phyloP scores from a whole-genome alignment of 2,329 filamentous ascomycete genomes.

The Fusarium staphyleae region DNA sequence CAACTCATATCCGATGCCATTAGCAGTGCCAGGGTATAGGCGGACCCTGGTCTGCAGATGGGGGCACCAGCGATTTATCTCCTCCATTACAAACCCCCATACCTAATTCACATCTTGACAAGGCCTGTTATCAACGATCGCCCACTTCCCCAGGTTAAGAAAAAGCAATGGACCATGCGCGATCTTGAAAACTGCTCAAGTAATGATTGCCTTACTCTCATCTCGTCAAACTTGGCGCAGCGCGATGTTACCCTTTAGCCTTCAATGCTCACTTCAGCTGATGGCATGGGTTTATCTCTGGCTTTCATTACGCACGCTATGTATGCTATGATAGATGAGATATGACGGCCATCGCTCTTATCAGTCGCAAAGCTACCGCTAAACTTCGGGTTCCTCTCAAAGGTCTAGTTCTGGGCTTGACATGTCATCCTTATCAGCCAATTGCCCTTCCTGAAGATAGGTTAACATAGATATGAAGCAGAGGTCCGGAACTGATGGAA shows the following conservation, averaged over 20 bases:
- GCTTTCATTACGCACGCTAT: background rate
- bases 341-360: constrained; percentile 3
- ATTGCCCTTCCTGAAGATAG: constrained; percentile 12
- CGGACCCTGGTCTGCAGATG: constrained; percentile 2
- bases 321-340: too few species aligned
- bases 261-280: too few species aligned
- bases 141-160: background rate
- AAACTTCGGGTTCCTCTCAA: constrained; percentile 5
- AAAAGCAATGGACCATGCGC: constrained; percentile 18
- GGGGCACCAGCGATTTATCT: constrained; percentile 27
- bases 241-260: constrained; percentile 11
- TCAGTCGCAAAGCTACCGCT: constrained; percentile 18
- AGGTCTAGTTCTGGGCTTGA: constrained; percentile 6
- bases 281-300: constrained; percentile 6
- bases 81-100: constrained; percentile 30
- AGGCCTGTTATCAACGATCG: constrained; percentile 13
- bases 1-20: too few species aligned
- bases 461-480: background rate
- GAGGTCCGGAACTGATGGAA: background rate
- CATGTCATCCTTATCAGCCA: constrained; percentile 40
- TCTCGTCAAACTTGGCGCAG: background rate
- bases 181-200: too few species aligned
- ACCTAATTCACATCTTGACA: background rate
- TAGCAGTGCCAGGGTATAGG: too few species aligned
- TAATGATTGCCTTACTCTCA: background rate